phyloP scores from a whole-genome alignment of 164 flowering plant genomes.

The Brasenia schreberi region DNA sequence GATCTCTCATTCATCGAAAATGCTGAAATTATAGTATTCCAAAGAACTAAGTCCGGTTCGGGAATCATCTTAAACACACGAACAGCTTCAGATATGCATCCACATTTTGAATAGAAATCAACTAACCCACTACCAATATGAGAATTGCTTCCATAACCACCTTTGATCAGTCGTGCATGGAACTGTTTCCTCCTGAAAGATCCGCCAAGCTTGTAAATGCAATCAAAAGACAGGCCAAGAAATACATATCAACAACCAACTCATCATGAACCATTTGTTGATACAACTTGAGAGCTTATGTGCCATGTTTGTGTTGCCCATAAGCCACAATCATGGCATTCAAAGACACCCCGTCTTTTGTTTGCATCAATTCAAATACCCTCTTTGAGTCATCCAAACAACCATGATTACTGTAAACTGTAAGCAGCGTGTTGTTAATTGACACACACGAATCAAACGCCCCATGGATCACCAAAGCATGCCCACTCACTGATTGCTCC shows the following conservation, averaged over 20 bases:
- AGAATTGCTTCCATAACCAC: conserved; percentile 47
- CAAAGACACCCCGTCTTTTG: conserved; percentile 75
- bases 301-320: conserved; percentile 58
- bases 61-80: conserved; percentile 52
- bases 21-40: conserved; percentile 93
- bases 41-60: conserved; percentile 60
- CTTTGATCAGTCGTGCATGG: conserved; percentile 59
- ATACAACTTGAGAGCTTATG: conserved; percentile 43
- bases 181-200: conserved; percentile 64
- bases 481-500: conserved; percentile 39
- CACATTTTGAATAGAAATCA: conserved; percentile 69
- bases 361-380: conserved; percentile 40
- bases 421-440: conserved; percentile 46
- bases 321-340: conserved; percentile 79
- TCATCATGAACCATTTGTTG: conserved; percentile 44
- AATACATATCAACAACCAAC: conserved; percentile 49
- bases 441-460: conserved; percentile 56
- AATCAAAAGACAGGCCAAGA: conserved; percentile 68
- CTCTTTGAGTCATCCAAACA: conserved; percentile 34
- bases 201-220: conserved; percentile 56
- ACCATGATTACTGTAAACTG: conserved; percentile 50
- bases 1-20: conserved; percentile 50
- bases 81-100: conserved; percentile 29
- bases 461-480: conserved; percentile 25
- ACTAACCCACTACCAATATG: conserved; percentile 85